Base-by-base conservation (phyloP, 371 early-diverging fungal species). In the Capniomyces stellatus region DNA sequence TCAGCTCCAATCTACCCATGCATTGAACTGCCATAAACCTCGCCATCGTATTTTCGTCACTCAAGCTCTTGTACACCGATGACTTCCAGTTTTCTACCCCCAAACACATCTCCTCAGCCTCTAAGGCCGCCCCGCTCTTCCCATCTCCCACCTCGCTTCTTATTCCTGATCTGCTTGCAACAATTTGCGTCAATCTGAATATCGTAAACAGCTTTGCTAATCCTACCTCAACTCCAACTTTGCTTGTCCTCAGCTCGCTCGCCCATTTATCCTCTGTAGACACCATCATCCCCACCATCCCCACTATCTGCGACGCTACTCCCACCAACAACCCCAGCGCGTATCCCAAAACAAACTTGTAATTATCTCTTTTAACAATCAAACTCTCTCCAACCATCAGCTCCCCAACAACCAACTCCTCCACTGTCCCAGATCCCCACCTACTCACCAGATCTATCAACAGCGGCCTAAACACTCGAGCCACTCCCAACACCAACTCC, bases 361-460 rank as follows among this genome's bases (percentile, higher is more conserved):
- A 48, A 21, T 44, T 21, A 12, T 12, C n/a, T 8, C 19, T 6
- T n/a, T 15, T 15, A 6, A 27, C 27, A 27, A 6, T 6, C 12
- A 3, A 3, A n/a, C n/a, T n/a, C 3, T 21, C 23, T 31, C 35
- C 40, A 23, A 19, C 29, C 2, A 51, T 35, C 23, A 31, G 23
- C 21, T 21, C 15, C 22, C 12, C 31, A 3, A 10, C 22, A 35
- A 75, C 70, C 15, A 67, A 54, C 13, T 67, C 58, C 13, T 71
- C 71, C 8, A 64, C 61, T 18, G 70, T 74, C 15, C 75, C 67
- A 12, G 66, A 61, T n/a, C 73, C 71, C 84, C 84, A 84, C 28
- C 92, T 79, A 27, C 83, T 82, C 2, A 76, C 74, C 41, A 91
- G 73, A 54, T 91, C 92, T 42, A 89, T 73, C 8, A 85, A 69